A percentile compares a stretch with the other conserved stretches of the same genome.
Conservation (phyloP, 768 basidiomycete species). For the Gelatoporia subvermispora region DNA sequence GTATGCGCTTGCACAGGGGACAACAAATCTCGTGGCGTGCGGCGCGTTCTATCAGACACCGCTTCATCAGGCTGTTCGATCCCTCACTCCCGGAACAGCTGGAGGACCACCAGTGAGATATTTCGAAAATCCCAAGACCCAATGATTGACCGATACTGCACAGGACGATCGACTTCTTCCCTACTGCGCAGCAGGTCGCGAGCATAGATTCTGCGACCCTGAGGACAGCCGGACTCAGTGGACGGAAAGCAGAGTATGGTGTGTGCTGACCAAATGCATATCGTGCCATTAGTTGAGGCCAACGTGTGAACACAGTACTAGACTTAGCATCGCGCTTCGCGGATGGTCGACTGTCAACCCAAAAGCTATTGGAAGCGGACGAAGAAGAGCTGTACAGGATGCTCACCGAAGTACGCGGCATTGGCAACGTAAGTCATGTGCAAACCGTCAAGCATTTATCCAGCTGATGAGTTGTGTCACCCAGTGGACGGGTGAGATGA, state of each 20-base stretch:
- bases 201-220: constrained; percentile 53
- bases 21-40: constrained; percentile 88
- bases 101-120: constrained; percentile 27
- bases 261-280: constrained; percentile 14
- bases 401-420: constrained; percentile 74
- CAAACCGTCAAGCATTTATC: no score
- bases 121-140: constrained; percentile 32
- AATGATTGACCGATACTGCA: no score
- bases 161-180: constrained; percentile 42
- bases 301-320: constrained; percentile 42
- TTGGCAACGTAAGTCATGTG: constrained; percentile 53
- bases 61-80: constrained; percentile 73
- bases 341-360: constrained; percentile 72
- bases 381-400: constrained; percentile 76
- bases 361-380: constrained; percentile 60
- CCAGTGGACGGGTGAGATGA: constrained; percentile 56
- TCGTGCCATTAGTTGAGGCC: background rate
- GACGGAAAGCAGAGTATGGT: constrained; percentile 90
- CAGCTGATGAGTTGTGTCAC: background rate
- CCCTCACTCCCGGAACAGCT: constrained; percentile 67
- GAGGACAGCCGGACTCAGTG: constrained; percentile 71
- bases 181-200: constrained; percentile 65
- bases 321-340: constrained; percentile 78
- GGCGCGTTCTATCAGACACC: constrained; percentile 77
- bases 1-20: constrained; percentile 34